Evolutionary conservation across 1,139 yeast species (phyloP).

Genomic region (Wickerhamiella infanticola): DNA sequence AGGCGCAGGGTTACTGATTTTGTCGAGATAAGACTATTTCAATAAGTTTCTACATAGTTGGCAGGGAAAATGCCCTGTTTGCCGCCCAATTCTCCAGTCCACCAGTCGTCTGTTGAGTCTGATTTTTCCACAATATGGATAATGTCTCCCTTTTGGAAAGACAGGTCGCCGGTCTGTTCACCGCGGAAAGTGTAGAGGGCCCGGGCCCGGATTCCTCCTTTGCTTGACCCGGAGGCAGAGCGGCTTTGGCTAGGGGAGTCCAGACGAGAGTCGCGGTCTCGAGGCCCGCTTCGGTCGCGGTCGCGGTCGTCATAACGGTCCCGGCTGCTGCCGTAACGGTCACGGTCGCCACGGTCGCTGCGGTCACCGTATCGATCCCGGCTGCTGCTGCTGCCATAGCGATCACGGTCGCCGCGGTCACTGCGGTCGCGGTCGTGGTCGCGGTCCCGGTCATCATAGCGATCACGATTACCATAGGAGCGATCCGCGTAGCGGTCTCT

Average conservation of each 20-base stretch:
- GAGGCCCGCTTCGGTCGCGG: background rate
- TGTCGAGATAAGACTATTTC: background rate
- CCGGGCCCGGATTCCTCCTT: slow-evolving; percentile 55
- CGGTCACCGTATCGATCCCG: slow-evolving; percentile 3
- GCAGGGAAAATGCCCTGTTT: slow-evolving; percentile 92
- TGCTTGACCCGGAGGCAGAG: slow-evolving; percentile 12
- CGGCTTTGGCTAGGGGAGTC: slow-evolving; percentile 6
- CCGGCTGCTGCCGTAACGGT: slow-evolving; percentile 2
- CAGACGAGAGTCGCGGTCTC: background rate
- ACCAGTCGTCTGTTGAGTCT: slow-evolving; percentile 89
- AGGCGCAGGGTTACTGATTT: background rate
- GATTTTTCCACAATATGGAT: slow-evolving; percentile 74
- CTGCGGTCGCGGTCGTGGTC: background rate
- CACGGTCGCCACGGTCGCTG: slow-evolving; percentile 9
- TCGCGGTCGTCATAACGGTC: background rate
- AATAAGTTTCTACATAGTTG: slow-evolving; percentile 74
- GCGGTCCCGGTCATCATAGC: slow-evolving; percentile 9
- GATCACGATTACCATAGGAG: slow-evolving; percentile 3
- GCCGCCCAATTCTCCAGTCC: slow-evolving; percentile 87
- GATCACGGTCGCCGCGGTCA: background rate
- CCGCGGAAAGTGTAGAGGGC: slow-evolving; percentile 83
- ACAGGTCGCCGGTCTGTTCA: slow-evolving; percentile 79
- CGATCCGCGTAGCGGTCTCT: background rate
- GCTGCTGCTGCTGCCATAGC: background rate
- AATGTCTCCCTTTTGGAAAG: slow-evolving; percentile 92